Evolutionary conservation across 805 yeast species (phyloP).

Genomic region (Metahyphopichia silvanorum): DNA sequence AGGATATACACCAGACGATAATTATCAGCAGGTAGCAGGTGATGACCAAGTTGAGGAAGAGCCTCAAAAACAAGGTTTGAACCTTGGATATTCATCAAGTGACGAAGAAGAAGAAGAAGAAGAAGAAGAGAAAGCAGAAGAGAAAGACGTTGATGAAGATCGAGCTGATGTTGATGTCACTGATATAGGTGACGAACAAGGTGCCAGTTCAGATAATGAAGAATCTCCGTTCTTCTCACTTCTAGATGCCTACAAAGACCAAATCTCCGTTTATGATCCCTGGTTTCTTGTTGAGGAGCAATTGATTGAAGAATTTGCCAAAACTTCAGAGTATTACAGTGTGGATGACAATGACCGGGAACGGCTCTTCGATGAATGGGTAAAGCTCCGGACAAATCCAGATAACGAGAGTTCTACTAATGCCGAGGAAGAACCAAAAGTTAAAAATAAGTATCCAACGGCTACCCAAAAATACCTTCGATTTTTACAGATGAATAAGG

Average conservation of each 20-base stretch:
- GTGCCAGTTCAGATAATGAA: neutral
- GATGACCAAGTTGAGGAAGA: constrained; percentile 5
- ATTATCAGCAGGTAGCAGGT: constrained; percentile 3
- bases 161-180: constrained; percentile 3
- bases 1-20: neutral
- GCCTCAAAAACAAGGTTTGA: no score
- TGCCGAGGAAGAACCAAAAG: constrained; percentile 4
- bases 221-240: constrained; percentile 16
- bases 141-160: constrained; percentile 2
- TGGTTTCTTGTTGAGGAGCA: constrained; percentile 40
- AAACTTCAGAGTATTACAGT: constrained; percentile 25
- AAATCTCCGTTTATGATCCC: constrained; percentile 31
- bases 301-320: constrained; percentile 22
- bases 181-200: constrained; percentile 3
- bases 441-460: constrained; percentile 15
- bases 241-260: constrained; percentile 18
- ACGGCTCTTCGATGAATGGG: constrained; percentile 25
- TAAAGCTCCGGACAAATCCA: constrained; percentile 4
- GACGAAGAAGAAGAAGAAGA: constrained; percentile 17
- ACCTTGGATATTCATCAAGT: constrained; percentile 21
- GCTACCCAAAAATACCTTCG: constrained; percentile 16
- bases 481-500: constrained; percentile 26
- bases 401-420: constrained; percentile 1
- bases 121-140: constrained; percentile 7
- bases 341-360: constrained; percentile 18